Evolutionary conservation across 495 filamentous ascomycete genomes (phyloP).

Genomic region (Podospora conica): DNA sequence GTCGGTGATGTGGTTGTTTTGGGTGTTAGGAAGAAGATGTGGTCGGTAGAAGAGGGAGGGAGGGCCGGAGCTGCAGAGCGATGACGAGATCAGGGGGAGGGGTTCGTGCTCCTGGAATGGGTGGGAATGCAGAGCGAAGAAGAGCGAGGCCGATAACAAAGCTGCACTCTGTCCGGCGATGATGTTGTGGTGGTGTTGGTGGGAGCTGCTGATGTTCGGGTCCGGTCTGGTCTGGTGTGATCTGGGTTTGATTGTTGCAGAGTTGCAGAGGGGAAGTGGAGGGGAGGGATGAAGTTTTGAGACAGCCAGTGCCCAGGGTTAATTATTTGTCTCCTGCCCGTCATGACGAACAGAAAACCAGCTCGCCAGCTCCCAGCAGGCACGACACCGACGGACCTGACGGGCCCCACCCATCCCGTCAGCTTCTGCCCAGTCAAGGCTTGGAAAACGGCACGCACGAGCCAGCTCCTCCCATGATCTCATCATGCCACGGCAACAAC

Average conservation of each 20-base stretch:
- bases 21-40: too few relatives aligned
- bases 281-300: constrained; percentile 16
- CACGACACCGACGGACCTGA: constrained; percentile 2
- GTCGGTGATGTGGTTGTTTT: background rate
- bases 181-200: constrained; percentile 1
- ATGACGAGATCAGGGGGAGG: constrained; percentile 8
- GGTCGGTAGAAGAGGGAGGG: constrained; percentile 1
- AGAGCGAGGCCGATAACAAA: constrained; percentile 6
- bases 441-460: constrained; percentile 12
- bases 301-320: constrained; percentile 11
- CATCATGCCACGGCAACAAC: constrained; percentile 28
- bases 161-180: background rate
- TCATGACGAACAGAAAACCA: constrained; percentile 15
- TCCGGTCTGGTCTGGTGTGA: background rate
- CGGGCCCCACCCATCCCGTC: background rate
- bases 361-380: constrained; percentile 4
- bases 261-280: background rate
- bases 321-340: constrained; percentile 4
- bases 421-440: constrained; percentile 3
- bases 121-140: background rate
- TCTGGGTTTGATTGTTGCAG: constrained; percentile 1
- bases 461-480: constrained; percentile 25
- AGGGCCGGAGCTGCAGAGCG: background rate
- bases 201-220: background rate
- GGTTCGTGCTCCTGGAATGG: background rate